Evolutionary conservation across 768 basidiomycete species (phyloP).

Genomic region (Aureoboletus auriporus): DNA sequence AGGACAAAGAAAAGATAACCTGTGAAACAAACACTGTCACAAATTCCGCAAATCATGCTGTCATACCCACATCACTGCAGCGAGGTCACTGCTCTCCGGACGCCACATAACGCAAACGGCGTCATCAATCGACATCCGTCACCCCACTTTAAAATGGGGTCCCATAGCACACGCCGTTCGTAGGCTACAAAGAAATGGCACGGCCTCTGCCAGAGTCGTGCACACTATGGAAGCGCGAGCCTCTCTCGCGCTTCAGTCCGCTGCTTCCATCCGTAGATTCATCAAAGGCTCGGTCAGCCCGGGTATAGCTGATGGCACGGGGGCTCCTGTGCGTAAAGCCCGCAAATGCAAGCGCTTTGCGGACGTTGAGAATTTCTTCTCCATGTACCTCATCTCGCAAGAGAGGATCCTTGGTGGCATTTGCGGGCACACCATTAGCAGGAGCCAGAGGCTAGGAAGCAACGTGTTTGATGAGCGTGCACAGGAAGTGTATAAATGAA

Average conservation of each 20-base stretch:
- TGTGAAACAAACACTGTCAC: constrained; percentile 6
- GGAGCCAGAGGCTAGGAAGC: constrained; percentile 75
- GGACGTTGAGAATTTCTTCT: constrained; percentile 79
- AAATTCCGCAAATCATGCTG: constrained; percentile 26
- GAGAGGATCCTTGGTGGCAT: constrained; percentile 87
- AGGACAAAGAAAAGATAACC: constrained; percentile 9
- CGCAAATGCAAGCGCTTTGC: constrained; percentile 88
- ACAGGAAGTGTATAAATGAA: constrained; percentile 22
- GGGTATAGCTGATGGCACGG: constrained; percentile 69
- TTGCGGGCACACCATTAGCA: constrained; percentile 77
- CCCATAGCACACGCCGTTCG: constrained; percentile 23
- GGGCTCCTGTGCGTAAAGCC: constrained; percentile 91
- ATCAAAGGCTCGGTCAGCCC: constrained; percentile 71
- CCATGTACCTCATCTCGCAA: constrained; percentile 84
- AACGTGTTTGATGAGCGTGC: constrained; percentile 28
- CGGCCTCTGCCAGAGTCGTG: constrained; percentile 67
- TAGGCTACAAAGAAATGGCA: constrained; percentile 75
- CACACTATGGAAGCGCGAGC: constrained; percentile 57
- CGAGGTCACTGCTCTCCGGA: constrained; percentile 24
- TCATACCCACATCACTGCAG: constrained; percentile 30
- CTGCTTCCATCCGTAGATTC: constrained; percentile 48
- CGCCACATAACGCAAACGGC: constrained; percentile 30
- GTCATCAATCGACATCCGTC: constrained; percentile 25
- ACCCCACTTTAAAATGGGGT: constrained; percentile 20
- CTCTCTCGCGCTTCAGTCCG: constrained; percentile 50